A percentile compares a stretch with the other conserved stretches of the same genome.
phyloP scores from a whole-genome alignment of 2,329 filamentous ascomycete genomes.

The Talaromyces sp. region DNA sequence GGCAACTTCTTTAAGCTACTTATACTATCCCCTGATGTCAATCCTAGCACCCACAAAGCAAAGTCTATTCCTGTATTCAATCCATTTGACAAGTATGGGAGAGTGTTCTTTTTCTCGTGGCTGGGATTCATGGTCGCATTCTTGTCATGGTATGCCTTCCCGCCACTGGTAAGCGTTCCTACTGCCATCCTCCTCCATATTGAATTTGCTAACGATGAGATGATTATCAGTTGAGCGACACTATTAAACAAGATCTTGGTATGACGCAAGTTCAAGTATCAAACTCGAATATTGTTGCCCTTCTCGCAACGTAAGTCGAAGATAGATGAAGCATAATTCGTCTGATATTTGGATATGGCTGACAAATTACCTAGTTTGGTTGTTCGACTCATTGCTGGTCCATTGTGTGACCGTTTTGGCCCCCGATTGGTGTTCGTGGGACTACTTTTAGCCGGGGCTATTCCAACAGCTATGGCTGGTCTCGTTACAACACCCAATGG shows the following conservation, averaged over 20 bases:
- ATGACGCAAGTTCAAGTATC: conserved; percentile 72
- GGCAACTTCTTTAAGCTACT: conserved; percentile 31
- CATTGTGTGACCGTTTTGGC: conserved; percentile 82
- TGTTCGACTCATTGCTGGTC: conserved; percentile 76
- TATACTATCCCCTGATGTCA: conserved; percentile 67
- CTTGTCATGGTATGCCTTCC: conserved; percentile 89
- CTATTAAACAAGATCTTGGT: conserved; percentile 76
- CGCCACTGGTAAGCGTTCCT: conserved; percentile 68
- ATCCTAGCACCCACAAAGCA: conserved; percentile 83
- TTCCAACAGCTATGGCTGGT: conserved; percentile 81
- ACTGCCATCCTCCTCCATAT: background rate
- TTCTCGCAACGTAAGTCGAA: conserved; percentile 65
- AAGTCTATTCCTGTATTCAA: conserved; percentile 79
- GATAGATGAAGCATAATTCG: background rate
- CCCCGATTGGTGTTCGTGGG: conserved; percentile 77
- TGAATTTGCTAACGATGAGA: conserved; percentile 20
- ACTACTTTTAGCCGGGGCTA: conserved; percentile 74
- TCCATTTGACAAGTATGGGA: conserved; percentile 74
- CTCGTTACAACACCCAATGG: conserved; percentile 68
- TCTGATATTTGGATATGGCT: background rate
- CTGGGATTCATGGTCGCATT: conserved; percentile 85
- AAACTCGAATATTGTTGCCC: conserved; percentile 88
- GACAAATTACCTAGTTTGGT: conserved; percentile 56
- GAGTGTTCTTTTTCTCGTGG: conserved; percentile 90
- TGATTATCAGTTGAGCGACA: conserved; percentile 61